Conservation (phyloP, 345 rosid species). For the Salix purpurea region DNA sequence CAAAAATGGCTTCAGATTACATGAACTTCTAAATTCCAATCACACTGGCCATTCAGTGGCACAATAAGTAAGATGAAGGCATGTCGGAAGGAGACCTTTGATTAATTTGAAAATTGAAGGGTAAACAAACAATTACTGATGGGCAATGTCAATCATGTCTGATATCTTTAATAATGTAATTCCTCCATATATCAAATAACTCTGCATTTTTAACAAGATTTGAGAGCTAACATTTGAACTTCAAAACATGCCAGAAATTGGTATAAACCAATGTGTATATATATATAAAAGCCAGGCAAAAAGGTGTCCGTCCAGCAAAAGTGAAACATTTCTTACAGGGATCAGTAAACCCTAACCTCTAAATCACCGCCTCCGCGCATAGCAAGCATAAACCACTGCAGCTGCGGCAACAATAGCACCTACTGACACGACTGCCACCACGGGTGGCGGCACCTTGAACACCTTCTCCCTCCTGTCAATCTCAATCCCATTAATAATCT, state of each 20-base stretch:
- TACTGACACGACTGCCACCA: constrained; percentile 46
- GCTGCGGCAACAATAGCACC: constrained; percentile 47
- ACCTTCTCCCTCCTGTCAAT: constrained; percentile 15
- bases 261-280: constrained; percentile 15
- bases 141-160: background rate
- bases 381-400: constrained; percentile 45
- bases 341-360: constrained; percentile 16
- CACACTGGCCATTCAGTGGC: background rate
- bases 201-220: background rate
- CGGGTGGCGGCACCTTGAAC: constrained; percentile 37
- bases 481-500: constrained; percentile 31
- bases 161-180: background rate
- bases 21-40: background rate
- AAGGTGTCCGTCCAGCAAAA: constrained; percentile 31
- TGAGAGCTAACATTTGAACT: constrained; percentile 2
- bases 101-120: background rate
- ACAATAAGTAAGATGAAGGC: background rate
- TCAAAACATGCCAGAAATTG: constrained; percentile 21
- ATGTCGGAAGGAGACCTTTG: background rate
- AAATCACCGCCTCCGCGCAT: constrained; percentile 35
- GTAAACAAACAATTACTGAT: background rate
- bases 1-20: background rate
- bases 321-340: constrained; percentile 9
- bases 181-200: constrained; percentile 1
- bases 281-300: constrained; percentile 22